A percentile compares a stretch with the other conserved stretches of the same genome.
These are phyloP conservation scores for Cafeteria roenbergensis DNA, from an alignment of 108 stramenopile species.

Conservation along the genomic window DNA sequence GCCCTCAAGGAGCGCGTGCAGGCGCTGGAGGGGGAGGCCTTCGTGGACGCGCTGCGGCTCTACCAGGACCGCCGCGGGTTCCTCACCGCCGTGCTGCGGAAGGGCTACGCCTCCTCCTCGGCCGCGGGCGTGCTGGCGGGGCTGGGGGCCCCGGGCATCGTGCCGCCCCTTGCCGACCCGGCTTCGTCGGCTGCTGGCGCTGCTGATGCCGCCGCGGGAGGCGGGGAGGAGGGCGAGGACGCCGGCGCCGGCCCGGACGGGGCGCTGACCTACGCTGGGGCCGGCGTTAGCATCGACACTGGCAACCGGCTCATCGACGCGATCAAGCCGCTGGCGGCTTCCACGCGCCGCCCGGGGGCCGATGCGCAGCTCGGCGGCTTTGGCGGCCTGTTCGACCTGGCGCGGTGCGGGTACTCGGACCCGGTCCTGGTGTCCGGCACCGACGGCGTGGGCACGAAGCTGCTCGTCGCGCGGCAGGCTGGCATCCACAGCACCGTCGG, in stretches of 20 bases:
- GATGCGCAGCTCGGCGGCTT: conserved; percentile 91
- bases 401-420: conserved; percentile 77
- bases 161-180: not conserved
- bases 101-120: not conserved
- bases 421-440: conserved; percentile 88
- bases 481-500: conserved; percentile 63
- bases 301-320: conserved; percentile 81
- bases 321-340: conserved; percentile 86
- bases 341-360: conserved; percentile 71
- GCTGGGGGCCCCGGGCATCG: not conserved
- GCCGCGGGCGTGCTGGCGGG: not conserved
- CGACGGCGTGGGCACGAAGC: conserved; percentile 97
- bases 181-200: no score
- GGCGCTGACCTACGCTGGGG: conserved; percentile 58
- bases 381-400: conserved; percentile 83
- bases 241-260: conserved; percentile 1
- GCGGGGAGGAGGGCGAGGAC: conserved; percentile 5
- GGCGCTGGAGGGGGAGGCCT: conserved; percentile 79
- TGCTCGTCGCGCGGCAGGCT: conserved; percentile 61
- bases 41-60: conserved; percentile 74
- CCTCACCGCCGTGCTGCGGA: not conserved
- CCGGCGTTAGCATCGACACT: conserved; percentile 89
- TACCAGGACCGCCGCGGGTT: conserved; percentile 6
- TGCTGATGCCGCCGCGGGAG: no score
- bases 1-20: conserved; percentile 86